phyloP scores from a whole-genome alignment of 2,329 filamentous ascomycete genomes.

The Epichloe coenophiala region DNA sequence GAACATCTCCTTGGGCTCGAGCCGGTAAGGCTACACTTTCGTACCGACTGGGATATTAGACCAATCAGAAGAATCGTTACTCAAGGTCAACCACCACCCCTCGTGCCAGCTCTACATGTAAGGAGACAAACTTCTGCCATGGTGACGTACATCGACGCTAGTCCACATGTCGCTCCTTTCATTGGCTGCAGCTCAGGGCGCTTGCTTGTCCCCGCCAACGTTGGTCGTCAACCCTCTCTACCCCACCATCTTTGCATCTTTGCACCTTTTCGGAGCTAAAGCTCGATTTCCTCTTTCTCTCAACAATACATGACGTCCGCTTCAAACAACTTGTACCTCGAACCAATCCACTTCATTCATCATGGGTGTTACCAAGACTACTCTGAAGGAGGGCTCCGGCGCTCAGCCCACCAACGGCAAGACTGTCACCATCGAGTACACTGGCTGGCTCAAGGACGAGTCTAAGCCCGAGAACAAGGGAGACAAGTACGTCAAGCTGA shows the following conservation, averaged over 20 bases:
- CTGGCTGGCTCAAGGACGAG: constrained; percentile 67
- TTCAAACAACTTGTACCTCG: background rate
- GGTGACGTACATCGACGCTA: background rate
- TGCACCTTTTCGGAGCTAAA: too few species aligned
- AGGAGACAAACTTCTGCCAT: background rate
- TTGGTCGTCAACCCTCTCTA: background rate
- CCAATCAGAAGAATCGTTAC: too few species aligned
- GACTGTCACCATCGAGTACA: constrained; percentile 79
- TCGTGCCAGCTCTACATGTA: background rate
- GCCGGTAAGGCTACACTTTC: too few species aligned
- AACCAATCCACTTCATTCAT: constrained; percentile 13
- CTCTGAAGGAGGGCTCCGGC: constrained; percentile 47
- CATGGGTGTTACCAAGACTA: constrained; percentile 65
- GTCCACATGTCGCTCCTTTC: background rate
- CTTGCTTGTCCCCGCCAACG: background rate
- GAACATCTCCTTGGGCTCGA: background rate
- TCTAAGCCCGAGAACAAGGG: constrained; percentile 52
- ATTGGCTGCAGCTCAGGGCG: background rate
- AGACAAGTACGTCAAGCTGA: constrained; percentile 42
- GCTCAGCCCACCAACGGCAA: constrained; percentile 52
- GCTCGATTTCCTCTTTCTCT: background rate
- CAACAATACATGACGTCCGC: background rate
- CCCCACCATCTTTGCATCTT: background rate
- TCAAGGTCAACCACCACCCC: background rate
- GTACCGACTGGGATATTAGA: too few species aligned